Base-by-base conservation (phyloP, 139 green algal species). In the Bryopsis sp. region DNA sequence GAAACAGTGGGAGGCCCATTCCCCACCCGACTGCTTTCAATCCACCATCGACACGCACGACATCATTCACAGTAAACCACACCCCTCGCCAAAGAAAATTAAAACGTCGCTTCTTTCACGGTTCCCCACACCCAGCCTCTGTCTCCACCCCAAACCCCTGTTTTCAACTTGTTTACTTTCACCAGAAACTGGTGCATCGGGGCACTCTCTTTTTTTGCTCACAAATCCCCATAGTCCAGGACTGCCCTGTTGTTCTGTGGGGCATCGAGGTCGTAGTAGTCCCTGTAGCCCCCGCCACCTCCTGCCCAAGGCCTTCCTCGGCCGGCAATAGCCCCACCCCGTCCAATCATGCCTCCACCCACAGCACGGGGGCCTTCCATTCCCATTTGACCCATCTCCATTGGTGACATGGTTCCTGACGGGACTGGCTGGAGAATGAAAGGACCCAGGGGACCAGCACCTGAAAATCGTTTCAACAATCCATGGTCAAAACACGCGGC, bases 151-250 rank as follows among this genome's bases (percentile, higher is more conserved):
- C n/a, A n/a, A n/a, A n/a, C n/a, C n/a, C n/a, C n/a, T n/a, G n/a
- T n/a, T n/a, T n/a, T n/a, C n/a, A n/a, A n/a, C n/a, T n/a, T n/a
- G n/a, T n/a, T n/a, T n/a, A n/a, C n/a, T n/a, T n/a, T n/a, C n/a
- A n/a, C n/a, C n/a, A n/a, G n/a, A n/a, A n/a, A n/a, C n/a, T n/a
- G n/a, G n/a, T n/a, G n/a, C n/a, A n/a, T n/a, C n/a, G n/a, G n/a
- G n/a, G n/a, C n/a, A n/a, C n/a, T n/a, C n/a, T n/a, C n/a, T n/a
- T n/a, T n/a, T n/a, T n/a, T n/a, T n/a, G n/a, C n/a, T 73, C 43
- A 95, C 37, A 95, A 64, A 74, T 95, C 89, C 2, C 86, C 86
- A 78, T 95, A 95, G 67, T 94, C 88, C 19, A 95, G 70, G 64
- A 95, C 85, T 0, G 80, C 78, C 0, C 89, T 75, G 78, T 95